Conservation (phyloP, 2,329 filamentous ascomycete genomes). For the Alternaria solani region DNA sequence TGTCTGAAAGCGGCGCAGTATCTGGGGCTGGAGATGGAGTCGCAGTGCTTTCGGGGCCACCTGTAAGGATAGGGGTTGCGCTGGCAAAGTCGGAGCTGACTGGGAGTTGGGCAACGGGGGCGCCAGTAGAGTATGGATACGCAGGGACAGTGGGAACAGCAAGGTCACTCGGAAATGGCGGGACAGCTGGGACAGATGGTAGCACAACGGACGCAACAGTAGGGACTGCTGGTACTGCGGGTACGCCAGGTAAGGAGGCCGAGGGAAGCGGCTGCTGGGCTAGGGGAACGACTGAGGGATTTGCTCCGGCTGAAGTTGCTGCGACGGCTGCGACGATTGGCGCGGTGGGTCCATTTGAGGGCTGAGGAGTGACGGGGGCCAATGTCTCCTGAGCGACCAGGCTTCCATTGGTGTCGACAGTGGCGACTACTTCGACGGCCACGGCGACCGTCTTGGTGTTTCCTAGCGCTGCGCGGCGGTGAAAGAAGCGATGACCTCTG, state of each 20-base stretch:
- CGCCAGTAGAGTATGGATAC: conserved; percentile 44
- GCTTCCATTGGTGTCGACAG: conserved; percentile 41
- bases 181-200: conserved; percentile 42
- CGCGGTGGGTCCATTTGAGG: not conserved
- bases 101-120: conserved; percentile 15
- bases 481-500: conserved; percentile 43
- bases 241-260: conserved; percentile 8
- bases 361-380: conserved; percentile 15
- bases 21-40: conserved; percentile 5
- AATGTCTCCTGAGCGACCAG: conserved; percentile 36
- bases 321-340: conserved; percentile 1
- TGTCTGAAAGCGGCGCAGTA: conserved; percentile 7
- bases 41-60: conserved; percentile 8
- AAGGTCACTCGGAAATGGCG: conserved; percentile 47
- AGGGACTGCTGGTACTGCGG: conserved; percentile 16
- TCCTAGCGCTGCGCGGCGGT: conserved; percentile 39
- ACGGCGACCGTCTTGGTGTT: conserved; percentile 35
- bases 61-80: conserved; percentile 20
- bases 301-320: not conserved
- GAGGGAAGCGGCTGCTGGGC: conserved; percentile 15
- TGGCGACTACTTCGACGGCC: conserved; percentile 41
- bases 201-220: conserved; percentile 20
- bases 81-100: conserved; percentile 11
- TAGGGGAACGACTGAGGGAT: conserved; percentile 2
- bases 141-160: conserved; percentile 39